Base-by-base conservation (phyloP, 768 basidiomycete genomes). In the Coprinopsis cinerea region DNA sequence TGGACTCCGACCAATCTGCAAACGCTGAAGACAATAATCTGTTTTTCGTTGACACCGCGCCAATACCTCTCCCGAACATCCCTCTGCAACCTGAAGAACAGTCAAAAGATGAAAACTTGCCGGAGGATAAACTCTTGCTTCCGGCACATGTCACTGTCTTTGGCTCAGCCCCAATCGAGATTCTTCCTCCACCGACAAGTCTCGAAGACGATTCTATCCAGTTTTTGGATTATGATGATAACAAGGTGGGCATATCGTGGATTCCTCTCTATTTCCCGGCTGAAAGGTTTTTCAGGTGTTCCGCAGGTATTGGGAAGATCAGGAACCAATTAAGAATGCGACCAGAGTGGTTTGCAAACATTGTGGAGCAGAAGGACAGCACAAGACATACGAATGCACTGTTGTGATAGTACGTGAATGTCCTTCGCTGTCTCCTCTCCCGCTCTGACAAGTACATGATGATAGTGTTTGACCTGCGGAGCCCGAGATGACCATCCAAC, bases 381-480 rank as follows among this genome's bases (percentile, higher is more conserved):
- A 91, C 54, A 80, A 73, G 57, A 77, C 83, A 0, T 72, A 66
- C 24, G 74, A 80, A n/a, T 92, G 88, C 63, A 71, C 78, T n/a
- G 72, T 86, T 24, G 64, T 78, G 51, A 85, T 91, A 57, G 88
- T 91, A 54, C 61, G 83, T 68, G n/a, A n/a, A n/a, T n/a, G n/a
- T 28, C 28, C 23, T 48, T 35, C 27, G 35, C 42, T 40, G 9
- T 47, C 55, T 37, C 36, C 51, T 39, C 23, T 11, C 46, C 28
- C 17, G 17, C 42, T 44, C 15, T 35, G 35, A 35, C 48, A 41
- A 28, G 44, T 44, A 26, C 9, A 41, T 41, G 25, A 24, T 51
- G 15, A 45, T 22, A 91, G 89, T 92, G 89, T 61, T 62, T 86
- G 50, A 89, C 84, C 22, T 92, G 89, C 59, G 89, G 89, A 50